phyloP scores from a whole-genome alignment of 176 grass and related monocot genomes.

The Oropetium thomaeum region DNA sequence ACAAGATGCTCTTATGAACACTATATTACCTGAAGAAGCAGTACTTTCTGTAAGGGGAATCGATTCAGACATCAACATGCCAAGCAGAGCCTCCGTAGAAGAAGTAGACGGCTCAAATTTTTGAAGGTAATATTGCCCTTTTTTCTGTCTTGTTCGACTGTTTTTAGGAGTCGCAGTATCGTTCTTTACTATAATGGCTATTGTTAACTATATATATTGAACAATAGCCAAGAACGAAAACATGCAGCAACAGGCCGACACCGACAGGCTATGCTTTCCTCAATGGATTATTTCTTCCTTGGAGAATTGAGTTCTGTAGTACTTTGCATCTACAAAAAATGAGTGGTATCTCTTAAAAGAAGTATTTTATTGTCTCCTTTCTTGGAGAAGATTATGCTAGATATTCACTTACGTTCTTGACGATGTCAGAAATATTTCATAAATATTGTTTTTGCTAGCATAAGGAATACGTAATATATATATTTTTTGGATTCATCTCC shows the following conservation, averaged over 20 bases:
- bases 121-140: neutral
- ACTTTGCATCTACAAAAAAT: neutral
- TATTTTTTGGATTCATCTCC: neutral
- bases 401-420: neutral
- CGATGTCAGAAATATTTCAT: neutral
- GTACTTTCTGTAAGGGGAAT: neutral
- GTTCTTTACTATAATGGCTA: too few species aligned
- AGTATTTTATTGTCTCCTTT: neutral
- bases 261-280: neutral
- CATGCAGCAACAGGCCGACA: too few species aligned
- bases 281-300: neutral
- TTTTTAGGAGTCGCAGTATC: too few species aligned
- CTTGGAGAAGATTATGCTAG: neutral
- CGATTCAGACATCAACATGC: constrained; percentile 7
- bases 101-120: neutral
- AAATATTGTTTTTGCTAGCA: neutral
- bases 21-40: constrained; percentile 6
- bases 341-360: neutral
- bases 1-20: neutral
- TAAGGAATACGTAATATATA: neutral
- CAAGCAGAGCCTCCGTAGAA: neutral
- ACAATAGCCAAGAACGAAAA: too few species aligned
- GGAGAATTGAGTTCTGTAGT: neutral
- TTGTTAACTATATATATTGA: too few species aligned
- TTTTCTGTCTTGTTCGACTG: neutral